Percentiles rank a stretch among this genome's conserved stretches.
Evolutionary conservation across 345 rosid genomes (phyloP).

Genomic region (Eucalyptus dawsonii): DNA sequence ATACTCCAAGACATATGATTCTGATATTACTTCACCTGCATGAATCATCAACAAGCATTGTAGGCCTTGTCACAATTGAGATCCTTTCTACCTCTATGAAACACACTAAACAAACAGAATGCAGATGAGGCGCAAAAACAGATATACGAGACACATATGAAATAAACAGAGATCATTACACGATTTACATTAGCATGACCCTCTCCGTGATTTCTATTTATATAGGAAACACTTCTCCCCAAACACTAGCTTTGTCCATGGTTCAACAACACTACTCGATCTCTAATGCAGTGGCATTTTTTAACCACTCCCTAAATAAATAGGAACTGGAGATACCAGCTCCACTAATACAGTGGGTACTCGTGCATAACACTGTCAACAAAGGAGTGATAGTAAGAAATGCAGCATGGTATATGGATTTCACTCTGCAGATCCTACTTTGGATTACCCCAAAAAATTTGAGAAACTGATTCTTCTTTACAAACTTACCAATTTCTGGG

Average conservation of each 20-base stretch:
- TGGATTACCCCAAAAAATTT: neutral
- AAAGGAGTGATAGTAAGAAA: neutral
- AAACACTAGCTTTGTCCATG: neutral
- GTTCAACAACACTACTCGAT: neutral
- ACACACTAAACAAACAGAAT: neutral
- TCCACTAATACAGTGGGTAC: neutral
- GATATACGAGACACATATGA: neutral
- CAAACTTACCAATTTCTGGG: neutral
- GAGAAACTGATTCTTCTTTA: neutral
- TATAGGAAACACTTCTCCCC: neutral
- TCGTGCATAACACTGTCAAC: neutral
- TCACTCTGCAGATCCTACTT: neutral
- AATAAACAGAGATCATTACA: neutral
- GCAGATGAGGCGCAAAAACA: neutral
- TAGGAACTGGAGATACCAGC: neutral
- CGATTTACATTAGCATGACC: neutral
- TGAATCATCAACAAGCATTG: neutral
- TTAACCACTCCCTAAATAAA: neutral
- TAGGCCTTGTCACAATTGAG: neutral
- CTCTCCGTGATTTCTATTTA: neutral
- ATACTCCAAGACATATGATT: slow-evolving; percentile 68
- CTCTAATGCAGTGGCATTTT: neutral
- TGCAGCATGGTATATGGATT: neutral
- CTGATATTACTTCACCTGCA: slow-evolving; percentile 63
- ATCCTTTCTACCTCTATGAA: neutral